A percentile compares a stretch with the other conserved stretches of the same genome.
Conservation (phyloP, 2,329 filamentous ascomycete species). For the Plenodomus tracheiphilus region DNA sequence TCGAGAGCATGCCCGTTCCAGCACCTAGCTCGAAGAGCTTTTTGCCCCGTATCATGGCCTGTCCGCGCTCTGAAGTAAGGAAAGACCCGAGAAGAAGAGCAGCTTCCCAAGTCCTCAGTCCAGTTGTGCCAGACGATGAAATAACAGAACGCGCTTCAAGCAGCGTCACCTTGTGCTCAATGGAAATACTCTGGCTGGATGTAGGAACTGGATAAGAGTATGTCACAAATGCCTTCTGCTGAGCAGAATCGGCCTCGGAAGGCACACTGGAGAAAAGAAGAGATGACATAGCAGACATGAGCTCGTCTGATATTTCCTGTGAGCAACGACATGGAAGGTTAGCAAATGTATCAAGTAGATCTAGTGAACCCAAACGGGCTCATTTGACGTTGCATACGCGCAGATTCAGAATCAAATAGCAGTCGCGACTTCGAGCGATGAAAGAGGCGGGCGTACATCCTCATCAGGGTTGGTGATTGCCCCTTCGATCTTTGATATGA, state of each 20-base stretch:
- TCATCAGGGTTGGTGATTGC: slow-evolving; percentile 80
- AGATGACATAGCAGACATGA: slow-evolving; percentile 69
- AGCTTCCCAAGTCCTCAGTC: slow-evolving; percentile 80
- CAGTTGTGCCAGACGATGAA: slow-evolving; percentile 72
- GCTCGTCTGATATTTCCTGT: slow-evolving; percentile 81
- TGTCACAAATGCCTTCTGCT: slow-evolving; percentile 75
- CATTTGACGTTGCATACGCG: not conserved
- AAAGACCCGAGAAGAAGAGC: slow-evolving; percentile 73
- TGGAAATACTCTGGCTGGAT: slow-evolving; percentile 17
- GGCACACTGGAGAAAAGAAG: slow-evolving; percentile 67
- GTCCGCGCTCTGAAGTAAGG: slow-evolving; percentile 55
- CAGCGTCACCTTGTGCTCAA: slow-evolving; percentile 58
- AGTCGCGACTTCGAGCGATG: slow-evolving; percentile 3
- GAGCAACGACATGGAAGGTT: slow-evolving; percentile 24
- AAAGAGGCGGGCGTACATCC: slow-evolving; percentile 68
- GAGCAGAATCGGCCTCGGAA: slow-evolving; percentile 67
- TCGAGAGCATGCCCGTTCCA: slow-evolving; percentile 75
- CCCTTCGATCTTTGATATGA: slow-evolving; percentile 70
- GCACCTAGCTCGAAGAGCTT: slow-evolving; percentile 73
- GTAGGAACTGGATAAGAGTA: slow-evolving; percentile 55
- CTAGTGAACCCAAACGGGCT: not conserved
- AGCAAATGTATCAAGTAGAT: slow-evolving; percentile 10
- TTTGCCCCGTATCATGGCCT: slow-evolving; percentile 55
- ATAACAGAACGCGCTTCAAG: slow-evolving; percentile 72
- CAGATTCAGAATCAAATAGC: slow-evolving; percentile 6